Evolutionary conservation across 768 basidiomycete species (phyloP).

Genomic region (Crassisporium funariophilum): DNA sequence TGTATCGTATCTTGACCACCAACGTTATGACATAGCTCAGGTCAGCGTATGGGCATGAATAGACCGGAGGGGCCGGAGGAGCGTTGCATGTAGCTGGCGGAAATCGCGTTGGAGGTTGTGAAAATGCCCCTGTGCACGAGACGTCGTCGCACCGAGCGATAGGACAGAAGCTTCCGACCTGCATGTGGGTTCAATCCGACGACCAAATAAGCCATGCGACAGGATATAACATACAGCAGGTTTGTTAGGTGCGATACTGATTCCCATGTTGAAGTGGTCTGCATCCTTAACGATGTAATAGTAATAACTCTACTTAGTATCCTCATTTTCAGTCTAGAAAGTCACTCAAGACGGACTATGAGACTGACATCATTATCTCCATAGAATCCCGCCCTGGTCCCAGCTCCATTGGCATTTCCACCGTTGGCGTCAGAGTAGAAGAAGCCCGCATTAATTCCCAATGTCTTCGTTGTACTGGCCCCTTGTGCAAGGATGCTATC

Average conservation of each 20-base stretch:
- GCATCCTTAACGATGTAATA: slow-evolving; percentile 35
- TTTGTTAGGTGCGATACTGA: slow-evolving; percentile 25
- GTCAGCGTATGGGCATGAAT: slow-evolving; percentile 20
- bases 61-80: slow-evolving; percentile 21
- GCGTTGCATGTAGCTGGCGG: slow-evolving; percentile 15
- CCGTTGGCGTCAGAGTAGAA: slow-evolving; percentile 27
- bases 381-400: slow-evolving; percentile 23
- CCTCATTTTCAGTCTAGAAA: neutral
- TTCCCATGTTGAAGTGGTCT: slow-evolving; percentile 33
- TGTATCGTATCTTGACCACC: no score
- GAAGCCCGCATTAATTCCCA: slow-evolving; percentile 13
- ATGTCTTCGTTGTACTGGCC: slow-evolving; percentile 9
- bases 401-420: slow-evolving; percentile 14
- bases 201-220: no score
- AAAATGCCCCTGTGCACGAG: slow-evolving; percentile 28
- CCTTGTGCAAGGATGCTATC: slow-evolving; percentile 19
- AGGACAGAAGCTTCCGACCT: slow-evolving; percentile 25
- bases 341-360: neutral
- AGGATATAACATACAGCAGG: neutral
- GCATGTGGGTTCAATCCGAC: neutral
- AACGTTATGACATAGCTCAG: slow-evolving; percentile 23
- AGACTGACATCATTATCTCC: slow-evolving; percentile 4
- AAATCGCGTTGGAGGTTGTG: slow-evolving; percentile 29
- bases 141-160: slow-evolving; percentile 22
- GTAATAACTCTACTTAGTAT: slow-evolving; percentile 17